Percentiles rank a stretch among this genome's conserved stretches.
Evolutionary conservation across 2,329 filamentous ascomycete genomes (phyloP).

Genomic region (Teratosphaeria nubilosa): DNA sequence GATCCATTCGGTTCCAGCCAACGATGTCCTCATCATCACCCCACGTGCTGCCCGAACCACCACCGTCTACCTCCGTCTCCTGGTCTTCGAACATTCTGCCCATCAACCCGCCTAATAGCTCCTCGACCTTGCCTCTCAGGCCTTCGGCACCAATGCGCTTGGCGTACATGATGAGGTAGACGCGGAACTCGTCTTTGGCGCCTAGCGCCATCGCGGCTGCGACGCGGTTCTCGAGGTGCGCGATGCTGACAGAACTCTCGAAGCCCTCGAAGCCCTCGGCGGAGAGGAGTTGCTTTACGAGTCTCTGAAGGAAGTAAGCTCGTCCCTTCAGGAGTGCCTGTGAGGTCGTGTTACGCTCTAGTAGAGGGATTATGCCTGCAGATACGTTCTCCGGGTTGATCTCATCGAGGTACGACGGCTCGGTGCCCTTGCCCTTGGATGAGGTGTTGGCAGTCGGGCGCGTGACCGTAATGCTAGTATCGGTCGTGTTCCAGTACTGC

Average conservation of each 20-base stretch:
- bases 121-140: conserved; percentile 78
- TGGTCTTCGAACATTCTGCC: conserved; percentile 58
- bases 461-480: conserved; percentile 74
- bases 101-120: conserved; percentile 71
- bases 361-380: conserved; percentile 81
- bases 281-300: conserved; percentile 80
- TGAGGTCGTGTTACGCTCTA: conserved; percentile 90
- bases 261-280: conserved; percentile 87
- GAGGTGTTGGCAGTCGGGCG: conserved; percentile 58
- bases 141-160: conserved; percentile 90
- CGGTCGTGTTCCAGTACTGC: conserved; percentile 98
- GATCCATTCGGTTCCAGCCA: conserved; percentile 79
- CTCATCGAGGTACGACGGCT: conserved; percentile 29
- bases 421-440: conserved; percentile 5
- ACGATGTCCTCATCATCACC: conserved; percentile 64
- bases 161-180: conserved; percentile 97
- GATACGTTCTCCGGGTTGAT: conserved; percentile 56
- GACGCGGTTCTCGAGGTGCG: conserved; percentile 88
- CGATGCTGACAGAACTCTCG: conserved; percentile 82
- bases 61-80: conserved; percentile 35
- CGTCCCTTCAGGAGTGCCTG: conserved; percentile 86
- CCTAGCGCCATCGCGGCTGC: conserved; percentile 78
- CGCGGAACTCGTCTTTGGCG: conserved; percentile 81
- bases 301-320: conserved; percentile 79
- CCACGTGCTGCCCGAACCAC: conserved; percentile 49